Base-by-base conservation (phyloP, 2,329 filamentous ascomycete genomes). In the Dactylellina parvicollis region DNA sequence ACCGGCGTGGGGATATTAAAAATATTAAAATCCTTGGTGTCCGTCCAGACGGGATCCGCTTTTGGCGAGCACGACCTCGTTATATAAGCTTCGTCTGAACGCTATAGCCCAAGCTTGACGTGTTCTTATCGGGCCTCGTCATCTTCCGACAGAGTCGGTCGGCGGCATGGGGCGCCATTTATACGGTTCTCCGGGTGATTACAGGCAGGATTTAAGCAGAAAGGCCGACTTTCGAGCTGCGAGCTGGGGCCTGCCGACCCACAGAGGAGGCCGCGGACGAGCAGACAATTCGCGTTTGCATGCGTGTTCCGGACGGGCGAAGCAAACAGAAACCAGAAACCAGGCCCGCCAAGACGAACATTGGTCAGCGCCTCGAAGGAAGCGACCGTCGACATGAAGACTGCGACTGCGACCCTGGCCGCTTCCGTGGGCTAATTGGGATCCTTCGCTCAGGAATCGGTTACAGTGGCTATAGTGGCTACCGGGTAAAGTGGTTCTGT, bases 101-200 rank as follows among this genome's bases (percentile, higher is more conserved):
- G 36, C 20, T 46, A 44, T 1, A 30, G 12, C 20, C 24, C n/a
- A n/a, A n/a, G 59, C 34, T 66, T 49, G 62, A 67, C 62, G 62
- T 67, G 62, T 46, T 47, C 55, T 59, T 57, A 42, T 38, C 42
- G 32, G 34, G 62, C 62, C 52, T 67, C 62, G 62, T 67, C 62
- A 67, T 59, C 60, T 5, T 8, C 40, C 46, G 22, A 14, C 8
- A 22, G 12, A 20, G 4, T 12, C n/a, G 40, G 16, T 16, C 16
- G 16, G 40, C 9, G 30, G 30, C 7, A 34, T 7, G 30, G 30
- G 30, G 14, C 7, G 30, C n/a, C n/a, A n/a, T n/a, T n/a, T n/a
- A n/a, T n/a, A n/a, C n/a, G n/a, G n/a, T n/a, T n/a, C n/a, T n/a
- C n/a, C n/a, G 30, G 30, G 5, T 34, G 30, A 34, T 7, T 7